Conservation (phyloP, 805 yeast genomes). For the Brettanomyces sp. region DNA sequence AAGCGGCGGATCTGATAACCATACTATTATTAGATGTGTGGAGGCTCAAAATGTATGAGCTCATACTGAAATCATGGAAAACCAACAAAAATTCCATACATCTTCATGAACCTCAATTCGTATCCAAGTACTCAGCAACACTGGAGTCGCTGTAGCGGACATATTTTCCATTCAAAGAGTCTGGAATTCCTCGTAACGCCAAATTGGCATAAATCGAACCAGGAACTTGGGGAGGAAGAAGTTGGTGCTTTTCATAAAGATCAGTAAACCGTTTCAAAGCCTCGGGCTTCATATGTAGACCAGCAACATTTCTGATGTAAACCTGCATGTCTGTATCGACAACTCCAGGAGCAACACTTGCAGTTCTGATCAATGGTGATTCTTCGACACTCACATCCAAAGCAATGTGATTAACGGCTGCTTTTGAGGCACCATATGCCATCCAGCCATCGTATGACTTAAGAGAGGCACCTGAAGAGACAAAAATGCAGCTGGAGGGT, state of each 20-base stretch:
- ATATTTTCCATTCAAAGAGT: slow-evolving; percentile 56
- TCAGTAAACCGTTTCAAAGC: slow-evolving; percentile 55
- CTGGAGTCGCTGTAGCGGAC: slow-evolving; percentile 47
- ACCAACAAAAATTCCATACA: too few species aligned
- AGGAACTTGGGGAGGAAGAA: slow-evolving; percentile 64
- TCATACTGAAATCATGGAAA: too few species aligned
- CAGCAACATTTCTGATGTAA: slow-evolving; percentile 60
- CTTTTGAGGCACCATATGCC: slow-evolving; percentile 87
- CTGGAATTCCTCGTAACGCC: slow-evolving; percentile 49
- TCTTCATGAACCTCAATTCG: not conserved
- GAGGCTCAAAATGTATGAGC: too few species aligned
- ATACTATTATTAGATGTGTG: too few species aligned
- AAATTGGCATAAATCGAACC: slow-evolving; percentile 61
- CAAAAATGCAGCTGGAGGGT: slow-evolving; percentile 46
- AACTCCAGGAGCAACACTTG: slow-evolving; percentile 89
- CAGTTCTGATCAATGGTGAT: slow-evolving; percentile 37
- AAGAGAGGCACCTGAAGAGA: slow-evolving; percentile 82
- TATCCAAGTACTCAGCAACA: slow-evolving; percentile 5
- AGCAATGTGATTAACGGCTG: slow-evolving; percentile 77
- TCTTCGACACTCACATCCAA: slow-evolving; percentile 62
- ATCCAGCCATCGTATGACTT: slow-evolving; percentile 70
- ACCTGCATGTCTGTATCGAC: slow-evolving; percentile 87
- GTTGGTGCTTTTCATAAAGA: slow-evolving; percentile 45
- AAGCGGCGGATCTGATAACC: too few species aligned
- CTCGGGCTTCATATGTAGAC: slow-evolving; percentile 49